Evolutionary conservation across 1,284 basidiomycete genomes (phyloP), one percentile per base, ranked within the genome.

Genomic region (Farysia itapuensis): DNA sequence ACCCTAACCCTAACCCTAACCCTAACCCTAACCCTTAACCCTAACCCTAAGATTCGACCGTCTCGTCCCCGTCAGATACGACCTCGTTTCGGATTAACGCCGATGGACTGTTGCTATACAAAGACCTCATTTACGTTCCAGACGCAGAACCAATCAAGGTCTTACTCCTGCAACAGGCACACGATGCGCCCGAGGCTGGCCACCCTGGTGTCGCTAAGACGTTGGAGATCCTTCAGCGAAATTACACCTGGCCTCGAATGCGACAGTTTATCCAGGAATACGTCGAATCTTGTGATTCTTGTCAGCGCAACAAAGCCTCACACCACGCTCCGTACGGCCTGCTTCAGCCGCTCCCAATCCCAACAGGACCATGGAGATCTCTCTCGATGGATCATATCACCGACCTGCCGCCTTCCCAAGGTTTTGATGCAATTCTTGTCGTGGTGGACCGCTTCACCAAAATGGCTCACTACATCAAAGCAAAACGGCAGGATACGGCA

Each of bases 401-500:
- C 0, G 56, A 73, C 3, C 67, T 82, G 0, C 81, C 79, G 0
- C 26, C 45, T 4, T 28, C 26, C 9, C 76, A 64, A 0, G 18
- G 74, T 12, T 79, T 78, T 0, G 40, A 81, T 1, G 18, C 11
- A 8, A 33, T 33, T 16, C 31, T 33, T 18, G 77, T 78, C 1
- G 43, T 81, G 0, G 74, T 80, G 0, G 78, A 81, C 44, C 35
- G 56, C 0, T 70, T 80, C 9, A 77, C 70, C 0, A 80, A 79
- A 61, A 43, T 54, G 49, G 56, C 46, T 16, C 59, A 75, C 35
- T 56, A 78, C 48, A 77, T 77, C 89, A 92, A 60, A 84, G 85
- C 42, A 83, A 50, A 31, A 1, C 72, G 72, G 4, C 65, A 48
- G 4, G 69, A 78, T 2, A 72, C 70, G 0, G 57, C 77, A 0